Base-by-base conservation (phyloP, 1,139 yeast genomes). In the Saccharomyces hybrid region DNA sequence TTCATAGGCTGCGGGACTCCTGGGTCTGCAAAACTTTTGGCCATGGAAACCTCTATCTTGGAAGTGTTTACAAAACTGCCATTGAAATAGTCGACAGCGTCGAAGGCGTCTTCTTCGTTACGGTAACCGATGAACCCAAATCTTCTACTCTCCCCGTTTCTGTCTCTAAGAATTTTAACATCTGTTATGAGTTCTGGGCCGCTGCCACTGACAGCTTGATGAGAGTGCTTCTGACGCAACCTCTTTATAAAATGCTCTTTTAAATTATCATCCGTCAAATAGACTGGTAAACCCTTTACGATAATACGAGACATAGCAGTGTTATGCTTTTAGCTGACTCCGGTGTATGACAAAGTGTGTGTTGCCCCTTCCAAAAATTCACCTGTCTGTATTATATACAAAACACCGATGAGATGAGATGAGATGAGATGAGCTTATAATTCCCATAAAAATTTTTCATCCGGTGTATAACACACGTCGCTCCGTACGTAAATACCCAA, bases 91-190 rank as follows among this genome's bases (percentile, higher is more conserved):
- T 75, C 76, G 5, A 85, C 93, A 0, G 97, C 97, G 50, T 77
- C 79, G 52, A 78, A 81, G 0, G 99, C 99, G 66, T 88, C 96
- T 4, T 73, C 78, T 27, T 74, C 77, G 14, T 82, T 77, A 64
- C 82, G 85, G 70, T 80, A 93, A 0, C 99, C 99, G 56, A 95
- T 76, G 65, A 93, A 93, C 11, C 97, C 98, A 76, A 95, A 95
- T 61, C 95, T 77, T 71, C 99, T 81, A 11, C 96, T 87, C 65
- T 86, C 87, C 38, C 99, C 99, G 62, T 81, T 82, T 62, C 85
- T 78, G 59, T 85, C 86, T 63, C 81, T 84, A 81, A 90, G 81
- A 50, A 93, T 76, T 70, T 87, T 89, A 49, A 88, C 93, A 77
- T 93, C 99, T 0, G 98, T 88, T 30, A 90, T 88, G 58, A 77